Evolutionary conservation across 345 rosid genomes (phyloP).

Genomic region (Noccaea caerulescens): DNA sequence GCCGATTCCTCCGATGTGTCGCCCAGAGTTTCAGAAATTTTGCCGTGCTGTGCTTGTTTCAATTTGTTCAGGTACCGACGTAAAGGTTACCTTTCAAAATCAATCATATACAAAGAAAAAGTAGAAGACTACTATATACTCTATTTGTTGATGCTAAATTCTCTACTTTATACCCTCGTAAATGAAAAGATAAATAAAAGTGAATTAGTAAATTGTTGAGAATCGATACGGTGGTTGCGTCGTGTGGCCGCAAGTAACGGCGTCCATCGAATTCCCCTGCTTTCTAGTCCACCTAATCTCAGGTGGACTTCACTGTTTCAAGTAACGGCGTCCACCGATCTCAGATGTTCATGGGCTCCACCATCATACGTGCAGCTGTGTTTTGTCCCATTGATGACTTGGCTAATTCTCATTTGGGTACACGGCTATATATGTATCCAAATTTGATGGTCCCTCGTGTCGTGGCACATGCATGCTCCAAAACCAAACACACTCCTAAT

Average conservation of each 20-base stretch:
- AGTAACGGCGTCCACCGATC: not conserved
- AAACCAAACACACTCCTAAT: too few species aligned
- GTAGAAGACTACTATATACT: too few species aligned
- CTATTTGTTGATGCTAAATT: too few species aligned
- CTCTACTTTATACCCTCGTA: too few species aligned
- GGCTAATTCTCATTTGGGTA: not conserved
- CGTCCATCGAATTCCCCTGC: slow-evolving; percentile 25
- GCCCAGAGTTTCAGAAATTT: slow-evolving; percentile 73
- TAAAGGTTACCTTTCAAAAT: too few species aligned
- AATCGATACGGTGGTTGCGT: slow-evolving; percentile 33
- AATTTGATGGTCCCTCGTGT: not conserved
- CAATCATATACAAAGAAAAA: too few species aligned
- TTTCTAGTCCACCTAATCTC: slow-evolving; percentile 16
- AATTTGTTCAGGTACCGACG: not conserved
- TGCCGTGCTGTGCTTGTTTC: slow-evolving; percentile 3
- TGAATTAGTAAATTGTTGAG: too few species aligned
- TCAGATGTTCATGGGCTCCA: not conserved
- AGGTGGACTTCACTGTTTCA: not conserved
- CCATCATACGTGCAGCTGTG: slow-evolving; percentile 3
- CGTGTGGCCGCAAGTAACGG: slow-evolving; percentile 41
- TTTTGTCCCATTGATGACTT: not conserved
- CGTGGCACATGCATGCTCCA: too few species aligned
- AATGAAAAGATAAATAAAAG: too few species aligned
- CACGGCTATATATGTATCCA: not conserved
- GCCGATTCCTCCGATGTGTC: slow-evolving; percentile 46